Evolutionary conservation across 352 stramenopile genomes (phyloP).

Genomic region (Phytophthora hibernalis): DNA sequence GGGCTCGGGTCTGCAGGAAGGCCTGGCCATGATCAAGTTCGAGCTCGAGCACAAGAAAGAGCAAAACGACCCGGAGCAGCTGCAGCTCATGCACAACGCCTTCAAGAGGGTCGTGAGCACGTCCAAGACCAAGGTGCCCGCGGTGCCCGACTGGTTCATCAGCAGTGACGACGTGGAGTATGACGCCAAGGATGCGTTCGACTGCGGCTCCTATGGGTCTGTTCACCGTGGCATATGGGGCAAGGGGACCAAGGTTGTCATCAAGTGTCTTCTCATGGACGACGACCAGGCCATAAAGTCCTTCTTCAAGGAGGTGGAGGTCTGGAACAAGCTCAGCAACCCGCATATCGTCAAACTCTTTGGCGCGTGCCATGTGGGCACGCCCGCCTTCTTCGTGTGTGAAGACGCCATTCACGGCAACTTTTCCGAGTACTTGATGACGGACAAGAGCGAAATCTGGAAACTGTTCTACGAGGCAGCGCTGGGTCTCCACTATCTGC

Average conservation of each 20-base stretch:
- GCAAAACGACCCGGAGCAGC: neutral
- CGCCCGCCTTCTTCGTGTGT: constrained; percentile 37
- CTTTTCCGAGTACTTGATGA: constrained; percentile 33
- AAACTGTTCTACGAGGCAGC: constrained; percentile 36
- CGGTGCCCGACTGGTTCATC: constrained; percentile 28
- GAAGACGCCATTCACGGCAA: constrained; percentile 33
- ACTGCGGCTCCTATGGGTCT: constrained; percentile 28
- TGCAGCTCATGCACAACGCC: constrained; percentile 17
- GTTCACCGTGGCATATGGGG: constrained; percentile 25
- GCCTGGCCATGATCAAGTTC: constrained; percentile 23
- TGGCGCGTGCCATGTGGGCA: constrained; percentile 45
- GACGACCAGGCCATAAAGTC: constrained; percentile 15
- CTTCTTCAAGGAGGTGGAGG: constrained; percentile 39
- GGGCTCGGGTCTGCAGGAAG: constrained; percentile 3
- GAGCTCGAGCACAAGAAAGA: constrained; percentile 29
- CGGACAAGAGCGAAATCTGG: constrained; percentile 22
- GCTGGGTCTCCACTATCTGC: constrained; percentile 66
- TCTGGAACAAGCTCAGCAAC: constrained; percentile 43
- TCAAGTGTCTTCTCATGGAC: constrained; percentile 41
- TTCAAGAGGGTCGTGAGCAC: constrained; percentile 1
- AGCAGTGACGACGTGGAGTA: constrained; percentile 29
- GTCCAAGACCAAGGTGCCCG: neutral
- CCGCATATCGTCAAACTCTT: constrained; percentile 44
- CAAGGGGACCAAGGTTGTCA: constrained; percentile 32
- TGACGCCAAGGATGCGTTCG: constrained; percentile 3